Conservation (phyloP, 306 rosid species). For the Acmispon strigosus region DNA sequence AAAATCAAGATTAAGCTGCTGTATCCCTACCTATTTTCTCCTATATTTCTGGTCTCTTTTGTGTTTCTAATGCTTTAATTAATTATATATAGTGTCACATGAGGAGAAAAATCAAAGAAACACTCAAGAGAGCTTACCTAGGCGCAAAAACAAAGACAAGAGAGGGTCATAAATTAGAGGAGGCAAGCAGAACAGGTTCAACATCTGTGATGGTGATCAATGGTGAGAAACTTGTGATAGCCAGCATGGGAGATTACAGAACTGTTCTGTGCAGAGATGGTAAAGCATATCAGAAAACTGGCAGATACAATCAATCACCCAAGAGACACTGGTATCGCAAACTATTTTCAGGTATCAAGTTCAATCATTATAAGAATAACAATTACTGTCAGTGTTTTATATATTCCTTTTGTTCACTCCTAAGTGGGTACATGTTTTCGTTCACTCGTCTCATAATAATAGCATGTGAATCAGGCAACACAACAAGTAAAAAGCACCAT, state of each 20-base stretch:
- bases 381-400: background rate
- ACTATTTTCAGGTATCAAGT: conserved; percentile 45
- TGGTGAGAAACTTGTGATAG: conserved; percentile 67
- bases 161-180: conserved; percentile 31
- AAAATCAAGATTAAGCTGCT: too few relatives aligned
- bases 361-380: background rate
- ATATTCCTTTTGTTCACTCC: background rate
- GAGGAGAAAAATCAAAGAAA: conserved; percentile 47
- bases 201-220: conserved; percentile 64
- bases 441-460: conserved; percentile 13
- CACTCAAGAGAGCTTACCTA: conserved; percentile 60
- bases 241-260: conserved; percentile 64
- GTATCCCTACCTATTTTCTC: background rate
- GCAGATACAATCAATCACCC: conserved; percentile 15
- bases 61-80: background rate
- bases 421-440: background rate
- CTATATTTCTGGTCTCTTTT: background rate
- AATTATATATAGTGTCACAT: conserved; percentile 31
- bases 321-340: conserved; percentile 48
- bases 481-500: conserved; percentile 10
- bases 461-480: conserved; percentile 17
- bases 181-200: conserved; percentile 33
- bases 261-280: conserved; percentile 81
- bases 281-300: conserved; percentile 44
- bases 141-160: conserved; percentile 42